Evolutionary conservation across 768 basidiomycete species (phyloP).

Genomic region (Termitomyces sp.): DNA sequence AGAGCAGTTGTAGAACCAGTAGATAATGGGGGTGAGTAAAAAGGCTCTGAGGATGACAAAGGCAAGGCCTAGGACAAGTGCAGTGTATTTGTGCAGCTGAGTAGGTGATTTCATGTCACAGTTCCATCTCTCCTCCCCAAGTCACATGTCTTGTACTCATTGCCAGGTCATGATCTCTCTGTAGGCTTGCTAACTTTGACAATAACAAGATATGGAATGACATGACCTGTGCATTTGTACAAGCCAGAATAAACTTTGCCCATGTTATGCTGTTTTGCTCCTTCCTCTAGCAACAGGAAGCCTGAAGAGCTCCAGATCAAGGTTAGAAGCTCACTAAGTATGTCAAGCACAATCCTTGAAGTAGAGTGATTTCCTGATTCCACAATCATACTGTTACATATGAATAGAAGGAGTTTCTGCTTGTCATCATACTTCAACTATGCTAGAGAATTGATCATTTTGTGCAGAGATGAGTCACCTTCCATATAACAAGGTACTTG

Average conservation of each 20-base stretch:
- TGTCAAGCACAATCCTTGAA: constrained; percentile 93
- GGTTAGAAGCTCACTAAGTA: constrained; percentile 89
- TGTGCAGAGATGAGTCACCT: constrained; percentile 79
- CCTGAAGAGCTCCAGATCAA: constrained; percentile 92
- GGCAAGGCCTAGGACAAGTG: too few species aligned
- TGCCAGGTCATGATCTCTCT: constrained; percentile 85
- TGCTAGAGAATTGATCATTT: constrained; percentile 92
- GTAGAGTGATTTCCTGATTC: constrained; percentile 96
- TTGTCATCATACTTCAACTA: constrained; percentile 98
- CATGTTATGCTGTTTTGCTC: constrained; percentile 96
- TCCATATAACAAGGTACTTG: constrained; percentile 99
- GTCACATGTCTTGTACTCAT: too few species aligned
- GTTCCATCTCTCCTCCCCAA: too few species aligned
- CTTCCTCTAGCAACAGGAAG: constrained; percentile 92
- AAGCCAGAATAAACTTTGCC: constrained; percentile 96
- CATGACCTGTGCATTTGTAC: constrained; percentile 92
- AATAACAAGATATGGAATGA: constrained; percentile 93
- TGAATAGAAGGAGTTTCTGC: constrained; percentile 87
- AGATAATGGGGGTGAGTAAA: too few species aligned
- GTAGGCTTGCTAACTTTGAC: constrained; percentile 95
- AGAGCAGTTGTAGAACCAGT: too few species aligned
- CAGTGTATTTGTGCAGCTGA: too few species aligned
- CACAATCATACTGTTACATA: constrained; percentile 98
- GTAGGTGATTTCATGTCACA: too few species aligned
- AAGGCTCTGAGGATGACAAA: too few species aligned